These are phyloP conservation scores for Auricularia sp. DNA, from an alignment of 768 basidiomycete genomes.

Conservation along the genomic window DNA sequence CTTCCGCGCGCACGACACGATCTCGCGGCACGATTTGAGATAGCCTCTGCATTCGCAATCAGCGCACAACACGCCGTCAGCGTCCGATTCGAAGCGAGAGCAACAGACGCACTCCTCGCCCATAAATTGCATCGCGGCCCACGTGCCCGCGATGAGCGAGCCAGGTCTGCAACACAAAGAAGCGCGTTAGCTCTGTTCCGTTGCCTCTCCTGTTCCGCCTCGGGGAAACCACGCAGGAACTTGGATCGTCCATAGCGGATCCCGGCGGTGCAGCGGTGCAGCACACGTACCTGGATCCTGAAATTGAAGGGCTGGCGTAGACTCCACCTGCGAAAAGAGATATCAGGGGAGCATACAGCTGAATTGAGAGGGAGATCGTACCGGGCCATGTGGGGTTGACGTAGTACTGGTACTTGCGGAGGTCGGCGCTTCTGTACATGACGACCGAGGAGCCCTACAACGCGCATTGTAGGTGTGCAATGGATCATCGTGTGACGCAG, in stretches of 20 bases:
- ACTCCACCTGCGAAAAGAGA: slow-evolving; percentile 52
- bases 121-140: slow-evolving; percentile 94
- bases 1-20: slow-evolving; percentile 61
- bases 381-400: slow-evolving; percentile 73
- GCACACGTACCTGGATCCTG: slow-evolving; percentile 68
- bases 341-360: not conserved
- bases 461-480: not conserved
- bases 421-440: slow-evolving; percentile 77
- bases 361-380: slow-evolving; percentile 16
- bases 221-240: not conserved
- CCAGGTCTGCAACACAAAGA: slow-evolving; percentile 51
- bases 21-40: slow-evolving; percentile 69
- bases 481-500: not conserved
- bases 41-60: slow-evolving; percentile 53
- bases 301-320: slow-evolving; percentile 81
- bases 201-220: too few relatives aligned
- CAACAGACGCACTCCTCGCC: slow-evolving; percentile 59
- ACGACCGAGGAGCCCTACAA: slow-evolving; percentile 80
- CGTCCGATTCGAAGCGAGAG: not conserved
- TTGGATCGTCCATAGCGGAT: not conserved
- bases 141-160: slow-evolving; percentile 85
- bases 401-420: slow-evolving; percentile 80
- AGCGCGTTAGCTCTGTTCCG: not conserved
- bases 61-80: not conserved
- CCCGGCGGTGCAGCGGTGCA: slow-evolving; percentile 2